Evolutionary conservation across 495 filamentous ascomycete genomes (phyloP), one percentile per base, ranked within the genome.

Genomic region (Penicillium salamii): DNA sequence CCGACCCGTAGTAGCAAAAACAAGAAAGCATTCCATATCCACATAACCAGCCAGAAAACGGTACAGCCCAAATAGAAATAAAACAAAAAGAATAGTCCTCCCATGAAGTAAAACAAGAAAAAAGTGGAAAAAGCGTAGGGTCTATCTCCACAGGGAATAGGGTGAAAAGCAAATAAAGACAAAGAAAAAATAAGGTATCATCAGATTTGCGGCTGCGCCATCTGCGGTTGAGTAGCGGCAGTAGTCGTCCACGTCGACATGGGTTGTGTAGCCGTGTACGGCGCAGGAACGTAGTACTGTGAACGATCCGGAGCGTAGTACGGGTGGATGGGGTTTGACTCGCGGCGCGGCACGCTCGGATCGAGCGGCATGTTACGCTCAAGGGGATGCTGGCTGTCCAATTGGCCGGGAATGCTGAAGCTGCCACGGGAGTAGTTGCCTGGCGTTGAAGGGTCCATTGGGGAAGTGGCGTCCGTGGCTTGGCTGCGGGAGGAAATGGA

Each of bases 181-280:
- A 24, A 47, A 38, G 24, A 48, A 26, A 48, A 18, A 21, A 32
- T 42, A 49, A 21, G n/a, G 20, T 26, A 57, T 33, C 46, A 24
- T 69, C 57, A 76, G 20, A 76, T 72, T 45, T 70, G 72, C 14
- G 70, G 70, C 42, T 74, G 72, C n/a, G 70, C 67, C 12, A 76
- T 72, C 40, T 70, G 72, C 9, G 70, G 70, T 40, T 74, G 72
- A 14, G 70, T 63, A 6, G 69, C 63, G 7, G 72, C 67, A 17
- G 70, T 64, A 5, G 72, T 74, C 26, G 69, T 68, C 70, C 70
- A 74, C 12, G 69, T 57, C 7, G 69, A 59, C 17, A 72, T 42
- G 11, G 62, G 62, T 37, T 67, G 64, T 5, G 60, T 53, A 7
- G 50, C 62, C 5, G 69, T 66, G 39, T 75, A 75, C 34, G 60